phyloP scores from a whole-genome alignment of 225 moss, liverwort and hornwort genomes.

The Antitrichia curtipendula region DNA sequence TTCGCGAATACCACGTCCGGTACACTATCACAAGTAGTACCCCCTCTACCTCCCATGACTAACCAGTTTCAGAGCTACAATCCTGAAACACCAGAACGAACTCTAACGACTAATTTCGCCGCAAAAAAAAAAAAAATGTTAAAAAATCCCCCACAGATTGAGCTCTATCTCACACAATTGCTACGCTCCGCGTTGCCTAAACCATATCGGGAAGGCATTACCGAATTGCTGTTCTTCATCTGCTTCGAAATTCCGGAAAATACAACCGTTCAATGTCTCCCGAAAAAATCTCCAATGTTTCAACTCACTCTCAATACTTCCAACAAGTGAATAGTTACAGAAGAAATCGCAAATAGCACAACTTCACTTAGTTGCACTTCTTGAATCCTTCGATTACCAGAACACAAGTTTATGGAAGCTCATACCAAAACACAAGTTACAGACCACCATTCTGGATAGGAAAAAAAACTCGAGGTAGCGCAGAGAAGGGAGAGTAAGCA shows the following conservation, averaged over 20 bases:
- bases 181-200: not conserved
- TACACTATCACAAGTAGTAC: conserved; percentile 12
- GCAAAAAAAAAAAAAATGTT: not conserved
- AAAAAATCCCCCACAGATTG: too few species aligned
- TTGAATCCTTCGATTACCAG: not conserved
- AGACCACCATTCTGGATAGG: not conserved
- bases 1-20: conserved; percentile 42
- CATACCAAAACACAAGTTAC: not conserved
- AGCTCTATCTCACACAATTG: not conserved
- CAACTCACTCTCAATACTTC: not conserved
- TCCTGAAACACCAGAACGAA: not conserved
- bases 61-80: not conserved
- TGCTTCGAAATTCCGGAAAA: not conserved
- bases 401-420: not conserved
- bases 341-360: too few species aligned
- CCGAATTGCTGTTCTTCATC: not conserved
- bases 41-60: conserved; percentile 10
- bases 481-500: not conserved
- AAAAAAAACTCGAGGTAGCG: not conserved
- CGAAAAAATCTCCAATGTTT: not conserved
- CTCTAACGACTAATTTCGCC: not conserved
- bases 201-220: not conserved
- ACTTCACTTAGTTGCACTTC: not conserved
- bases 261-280: not conserved
- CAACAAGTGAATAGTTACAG: not conserved